phyloP scores from a whole-genome alignment of 371 early-diverging fungal species.

The Mucor ambiguus region DNA sequence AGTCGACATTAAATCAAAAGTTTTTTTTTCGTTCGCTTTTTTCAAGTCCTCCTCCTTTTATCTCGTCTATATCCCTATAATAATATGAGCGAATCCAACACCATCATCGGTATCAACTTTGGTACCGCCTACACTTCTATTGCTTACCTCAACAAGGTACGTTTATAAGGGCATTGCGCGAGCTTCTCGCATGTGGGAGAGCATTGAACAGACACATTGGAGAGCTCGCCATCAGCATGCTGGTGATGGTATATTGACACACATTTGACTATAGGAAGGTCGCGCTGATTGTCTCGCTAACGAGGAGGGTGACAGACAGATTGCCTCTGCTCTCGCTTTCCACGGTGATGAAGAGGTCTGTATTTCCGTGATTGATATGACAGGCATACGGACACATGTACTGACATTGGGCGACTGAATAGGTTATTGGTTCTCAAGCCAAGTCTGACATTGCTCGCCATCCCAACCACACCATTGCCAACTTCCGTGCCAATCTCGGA shows the following conservation, averaged over 20 bases:
- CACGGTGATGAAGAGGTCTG: conserved; percentile 85
- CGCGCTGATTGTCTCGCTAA: conserved; percentile 94
- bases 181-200: neutral
- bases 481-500: conserved; percentile 87
- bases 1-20: neutral
- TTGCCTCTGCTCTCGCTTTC: conserved; percentile 92
- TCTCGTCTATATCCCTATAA: conserved; percentile 3
- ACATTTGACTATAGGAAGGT: conserved; percentile 62
- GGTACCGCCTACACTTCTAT: conserved; percentile 91
- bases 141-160: conserved; percentile 82
- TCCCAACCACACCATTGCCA: conserved; percentile 83
- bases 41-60: conserved; percentile 1
- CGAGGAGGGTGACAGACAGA: conserved; percentile 96
- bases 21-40: conserved; percentile 16
- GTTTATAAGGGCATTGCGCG: neutral
- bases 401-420: neutral
- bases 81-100: conserved; percentile 42
- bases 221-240: neutral
- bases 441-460: conserved; percentile 89
- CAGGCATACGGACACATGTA: neutral
- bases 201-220: neutral
- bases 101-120: conserved; percentile 85
- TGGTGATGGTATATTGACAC: conserved; percentile 41
- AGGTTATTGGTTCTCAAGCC: conserved; percentile 94
- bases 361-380: neutral